Percentiles rank a stretch among this genome's conserved stretches.
Evolutionary conservation across 768 basidiomycete species (phyloP).

Genomic region (Galerina marginata): DNA sequence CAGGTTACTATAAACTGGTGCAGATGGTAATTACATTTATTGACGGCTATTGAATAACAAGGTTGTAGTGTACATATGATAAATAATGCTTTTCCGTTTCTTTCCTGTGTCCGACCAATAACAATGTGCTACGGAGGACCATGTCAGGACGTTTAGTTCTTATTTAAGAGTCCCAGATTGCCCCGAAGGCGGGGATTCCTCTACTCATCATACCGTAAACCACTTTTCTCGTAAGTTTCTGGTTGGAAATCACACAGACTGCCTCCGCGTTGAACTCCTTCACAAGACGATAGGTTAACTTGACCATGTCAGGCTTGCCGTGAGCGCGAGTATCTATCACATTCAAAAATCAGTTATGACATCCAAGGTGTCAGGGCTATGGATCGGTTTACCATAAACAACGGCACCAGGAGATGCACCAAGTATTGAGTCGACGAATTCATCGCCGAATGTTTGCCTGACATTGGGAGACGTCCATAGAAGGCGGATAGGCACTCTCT

Average conservation of each 20-base stretch:
- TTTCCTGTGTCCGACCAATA: background rate
- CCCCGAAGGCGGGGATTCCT: conserved; percentile 66
- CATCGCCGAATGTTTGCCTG: conserved; percentile 64
- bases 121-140: background rate
- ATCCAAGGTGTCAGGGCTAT: background rate
- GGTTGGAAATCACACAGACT: conserved; percentile 64
- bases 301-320: conserved; percentile 56
- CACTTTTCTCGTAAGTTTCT: conserved; percentile 58
- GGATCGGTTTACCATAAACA: conserved; percentile 50
- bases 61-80: conserved; percentile 9
- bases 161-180: conserved; percentile 61
- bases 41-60: conserved; percentile 10
- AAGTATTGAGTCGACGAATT: conserved; percentile 60
- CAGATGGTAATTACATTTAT: conserved; percentile 4
- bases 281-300: conserved; percentile 50
- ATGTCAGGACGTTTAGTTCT: background rate
- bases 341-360: background rate
- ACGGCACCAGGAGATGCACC: conserved; percentile 60
- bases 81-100: conserved; percentile 1
- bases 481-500: conserved; percentile 55
- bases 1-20: too few species aligned
- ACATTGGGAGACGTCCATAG: conserved; percentile 71
- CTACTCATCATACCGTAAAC: conserved; percentile 65
- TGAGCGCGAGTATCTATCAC: conserved; percentile 46
- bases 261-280: conserved; percentile 57